phyloP scores from a whole-genome alignment of 139 green algal species.

The Tetradesmus lagerheimii region DNA sequence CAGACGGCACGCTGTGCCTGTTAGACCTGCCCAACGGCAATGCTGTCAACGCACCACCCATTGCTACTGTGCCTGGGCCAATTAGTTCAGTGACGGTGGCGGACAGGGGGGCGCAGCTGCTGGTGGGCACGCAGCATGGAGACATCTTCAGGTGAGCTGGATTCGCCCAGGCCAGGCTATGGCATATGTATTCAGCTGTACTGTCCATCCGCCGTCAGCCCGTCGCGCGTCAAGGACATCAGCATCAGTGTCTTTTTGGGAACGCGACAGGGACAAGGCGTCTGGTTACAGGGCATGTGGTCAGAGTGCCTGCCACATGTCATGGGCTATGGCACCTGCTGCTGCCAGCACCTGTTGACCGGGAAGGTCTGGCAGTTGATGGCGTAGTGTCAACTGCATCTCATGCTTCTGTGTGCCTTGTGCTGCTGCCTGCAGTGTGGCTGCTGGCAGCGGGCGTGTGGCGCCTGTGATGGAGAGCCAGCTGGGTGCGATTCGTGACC shows the following conservation, averaged over 20 bases:
- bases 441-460: neutral
- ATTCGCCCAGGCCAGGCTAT: no score
- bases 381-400: no score
- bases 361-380: no score
- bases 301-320: no score
- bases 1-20: slow-evolving; percentile 53
- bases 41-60: slow-evolving; percentile 51
- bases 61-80: slow-evolving; percentile 51
- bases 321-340: no score
- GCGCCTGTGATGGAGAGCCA: slow-evolving; percentile 31
- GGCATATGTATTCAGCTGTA: no score
- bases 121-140: slow-evolving; percentile 56
- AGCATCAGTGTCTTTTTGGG: no score
- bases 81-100: slow-evolving; percentile 54
- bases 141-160: slow-evolving; percentile 51
- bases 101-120: slow-evolving; percentile 40
- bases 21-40: slow-evolving; percentile 45
- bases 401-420: neutral
- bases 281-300: no score
- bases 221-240: no score
- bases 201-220: no score
- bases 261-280: no score
- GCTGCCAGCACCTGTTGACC: no score
- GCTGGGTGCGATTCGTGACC: slow-evolving; percentile 21
- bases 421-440: neutral